phyloP scores from a whole-genome alignment of 2,329 filamentous ascomycete species.

The Pyrenophora tritici-repentis region DNA sequence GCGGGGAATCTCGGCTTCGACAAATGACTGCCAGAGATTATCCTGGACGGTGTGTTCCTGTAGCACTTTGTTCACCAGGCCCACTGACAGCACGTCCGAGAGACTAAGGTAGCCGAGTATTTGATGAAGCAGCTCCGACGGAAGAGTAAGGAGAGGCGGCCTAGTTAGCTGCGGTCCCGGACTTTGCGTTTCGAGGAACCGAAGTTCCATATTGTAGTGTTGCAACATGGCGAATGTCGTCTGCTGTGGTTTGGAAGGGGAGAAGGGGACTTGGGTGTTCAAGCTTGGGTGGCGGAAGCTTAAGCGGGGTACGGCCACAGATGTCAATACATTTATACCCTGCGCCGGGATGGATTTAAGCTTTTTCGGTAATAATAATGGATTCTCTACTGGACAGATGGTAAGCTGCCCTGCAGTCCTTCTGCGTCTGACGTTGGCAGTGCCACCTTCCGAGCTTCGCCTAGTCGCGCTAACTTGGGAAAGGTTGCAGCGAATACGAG shows the following conservation, averaged over 20 bases:
- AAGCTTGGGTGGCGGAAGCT: no score
- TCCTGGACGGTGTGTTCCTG: conserved; percentile 66
- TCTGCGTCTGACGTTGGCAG: conserved; percentile 16
- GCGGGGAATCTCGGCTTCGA: conserved; percentile 69
- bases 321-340: no score
- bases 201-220: neutral
- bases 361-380: no score
- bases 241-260: neutral
- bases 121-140: conserved; percentile 74
- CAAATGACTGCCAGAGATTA: conserved; percentile 70
- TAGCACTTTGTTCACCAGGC: conserved; percentile 66
- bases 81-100: conserved; percentile 64
- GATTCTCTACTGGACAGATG: neutral
- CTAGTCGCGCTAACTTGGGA: conserved; percentile 20
- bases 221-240: neutral
- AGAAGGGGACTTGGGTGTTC: neutral
- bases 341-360: no score
- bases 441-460: conserved; percentile 39
- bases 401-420: conserved; percentile 2
- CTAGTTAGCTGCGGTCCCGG: neutral
- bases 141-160: conserved; percentile 62
- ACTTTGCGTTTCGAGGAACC: neutral
- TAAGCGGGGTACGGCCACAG: no score
- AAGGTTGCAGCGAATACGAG: conserved; percentile 22
- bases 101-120: conserved; percentile 71